Percentiles rank a stretch among this genome's conserved stretches.
Evolutionary conservation across 2,329 filamentous ascomycete species (phyloP).

Genomic region (Diplodia mutila): DNA sequence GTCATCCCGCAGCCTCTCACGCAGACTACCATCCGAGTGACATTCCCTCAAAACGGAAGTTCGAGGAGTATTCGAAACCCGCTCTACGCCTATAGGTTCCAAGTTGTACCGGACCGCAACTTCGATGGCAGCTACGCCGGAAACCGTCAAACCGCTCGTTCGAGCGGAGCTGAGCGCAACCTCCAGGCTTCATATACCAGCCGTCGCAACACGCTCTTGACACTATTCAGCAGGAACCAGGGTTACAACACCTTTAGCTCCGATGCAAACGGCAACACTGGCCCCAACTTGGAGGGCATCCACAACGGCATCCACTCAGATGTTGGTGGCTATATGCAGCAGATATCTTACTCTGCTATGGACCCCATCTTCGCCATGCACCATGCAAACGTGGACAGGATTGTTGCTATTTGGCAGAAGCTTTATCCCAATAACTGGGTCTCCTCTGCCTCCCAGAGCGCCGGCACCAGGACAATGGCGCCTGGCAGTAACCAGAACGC

Average conservation of each 20-base stretch:
- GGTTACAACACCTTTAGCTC: constrained; percentile 28
- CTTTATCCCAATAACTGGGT: constrained; percentile 73
- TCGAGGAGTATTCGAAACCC: constrained; percentile 40
- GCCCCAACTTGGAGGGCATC: constrained; percentile 28
- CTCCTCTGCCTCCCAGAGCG: constrained; percentile 45
- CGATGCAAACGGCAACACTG: constrained; percentile 27
- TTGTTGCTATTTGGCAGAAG: constrained; percentile 77
- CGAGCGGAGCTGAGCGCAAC: constrained; percentile 21
- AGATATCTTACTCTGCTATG: constrained; percentile 71
- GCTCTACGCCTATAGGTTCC: constrained; percentile 43
- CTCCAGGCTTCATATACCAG: constrained; percentile 22
- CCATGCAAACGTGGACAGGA: constrained; percentile 42
- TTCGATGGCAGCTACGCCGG: constrained; percentile 40
- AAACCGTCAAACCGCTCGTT: constrained; percentile 51
- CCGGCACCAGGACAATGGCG: constrained; percentile 48
- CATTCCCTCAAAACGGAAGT: constrained; percentile 39
- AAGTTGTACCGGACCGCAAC: constrained; percentile 27
- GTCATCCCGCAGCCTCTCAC: constrained; percentile 37
- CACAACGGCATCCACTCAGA: constrained; percentile 37
- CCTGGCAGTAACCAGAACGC: constrained; percentile 52
- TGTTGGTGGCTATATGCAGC: constrained; percentile 58
- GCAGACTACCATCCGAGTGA: constrained; percentile 43
- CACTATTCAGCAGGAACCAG: constrained; percentile 27
- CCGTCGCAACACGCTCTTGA: constrained; percentile 28
- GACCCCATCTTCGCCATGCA: constrained; percentile 64